phyloP scores from a whole-genome alignment of 768 basidiomycete genomes.

The Lactifluus hygrophoroides region DNA sequence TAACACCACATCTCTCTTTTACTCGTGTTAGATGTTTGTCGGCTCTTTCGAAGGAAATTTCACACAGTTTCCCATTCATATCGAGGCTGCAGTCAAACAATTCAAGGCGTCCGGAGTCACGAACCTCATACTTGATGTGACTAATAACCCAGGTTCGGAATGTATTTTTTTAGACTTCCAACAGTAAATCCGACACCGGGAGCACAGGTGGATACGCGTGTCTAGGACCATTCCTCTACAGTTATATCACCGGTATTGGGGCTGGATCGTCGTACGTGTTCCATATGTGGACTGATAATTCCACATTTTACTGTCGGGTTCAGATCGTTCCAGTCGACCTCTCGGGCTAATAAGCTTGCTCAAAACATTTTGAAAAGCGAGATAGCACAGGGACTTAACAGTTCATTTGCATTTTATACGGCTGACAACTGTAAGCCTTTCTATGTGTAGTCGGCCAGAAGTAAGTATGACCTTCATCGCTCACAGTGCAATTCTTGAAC shows the following conservation, averaged over 20 bases:
- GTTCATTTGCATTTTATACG: constrained; percentile 35
- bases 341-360: constrained; percentile 47
- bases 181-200: constrained; percentile 25
- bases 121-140: constrained; percentile 47
- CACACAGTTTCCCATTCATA: constrained; percentile 43
- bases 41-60: constrained; percentile 50
- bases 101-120: constrained; percentile 44
- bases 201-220: constrained; percentile 47
- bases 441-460: neutral
- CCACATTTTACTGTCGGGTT: neutral
- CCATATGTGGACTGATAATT: neutral
- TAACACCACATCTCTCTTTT: neutral
- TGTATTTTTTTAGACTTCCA: constrained; percentile 14
- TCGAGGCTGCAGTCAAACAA: constrained; percentile 34
- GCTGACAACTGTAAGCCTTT: constrained; percentile 42
- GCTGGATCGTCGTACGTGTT: constrained; percentile 43
- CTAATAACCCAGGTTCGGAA: constrained; percentile 51
- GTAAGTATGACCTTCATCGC: neutral
- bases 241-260: constrained; percentile 42
- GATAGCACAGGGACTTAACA: constrained; percentile 37
- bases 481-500: constrained; percentile 25
- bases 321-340: constrained; percentile 50
- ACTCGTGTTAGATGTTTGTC: constrained; percentile 42
- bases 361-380: constrained; percentile 48
- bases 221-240: constrained; percentile 52